Base-by-base conservation (phyloP, 257 asterid genomes). In the Rehmannia glutinosa region DNA sequence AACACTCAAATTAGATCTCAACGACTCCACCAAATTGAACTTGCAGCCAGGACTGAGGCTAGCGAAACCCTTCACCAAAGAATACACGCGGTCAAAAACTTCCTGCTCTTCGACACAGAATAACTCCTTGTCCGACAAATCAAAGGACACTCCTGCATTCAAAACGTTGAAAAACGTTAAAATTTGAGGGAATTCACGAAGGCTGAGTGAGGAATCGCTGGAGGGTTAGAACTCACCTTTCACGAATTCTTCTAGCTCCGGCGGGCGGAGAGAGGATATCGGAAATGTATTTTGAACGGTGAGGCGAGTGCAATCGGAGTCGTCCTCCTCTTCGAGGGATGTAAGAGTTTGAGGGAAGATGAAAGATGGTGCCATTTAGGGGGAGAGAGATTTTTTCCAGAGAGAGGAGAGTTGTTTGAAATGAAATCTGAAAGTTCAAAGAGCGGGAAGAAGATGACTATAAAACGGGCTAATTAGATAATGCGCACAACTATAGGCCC, bases 41-140 rank as follows among this genome's bases (percentile, higher is more conserved):
- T 93, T 93, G 84, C 91, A 78, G 0, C 75, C 78, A 0, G 92
- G 74, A 17, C 75, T 69, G 41, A 93, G 88, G 35, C 68, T 41
- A 47, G 74, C 58, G 61, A 90, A 93, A 19, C 80, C 88, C 88
- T 93, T 93, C 38, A 93, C 97, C 71, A 90, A 66, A 28, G 95
- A 85, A 58, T 85, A 90, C 9, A 86, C 94, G 15, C 95, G 84
- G 64, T 90, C 99, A 54, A 93, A 93, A 47, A 93, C 65, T 0
- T 88, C 96, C 80, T 86, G 99, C 73, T 93, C 99, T 58, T 90
- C 99, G 23, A 93, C 73, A 54, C 97, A 90, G 76, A 93, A 86
- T 1, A 90, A 28, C 75, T 90, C 99, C 83, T 84, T 90, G 64
- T 90, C 99, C 56, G 99, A 86, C 66, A 93, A 75, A 85, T 93